Evolutionary conservation across 495 filamentous ascomycete species (phyloP), one percentile per base, ranked within the genome.

Genomic region (Staphylotrichum longicolle): DNA sequence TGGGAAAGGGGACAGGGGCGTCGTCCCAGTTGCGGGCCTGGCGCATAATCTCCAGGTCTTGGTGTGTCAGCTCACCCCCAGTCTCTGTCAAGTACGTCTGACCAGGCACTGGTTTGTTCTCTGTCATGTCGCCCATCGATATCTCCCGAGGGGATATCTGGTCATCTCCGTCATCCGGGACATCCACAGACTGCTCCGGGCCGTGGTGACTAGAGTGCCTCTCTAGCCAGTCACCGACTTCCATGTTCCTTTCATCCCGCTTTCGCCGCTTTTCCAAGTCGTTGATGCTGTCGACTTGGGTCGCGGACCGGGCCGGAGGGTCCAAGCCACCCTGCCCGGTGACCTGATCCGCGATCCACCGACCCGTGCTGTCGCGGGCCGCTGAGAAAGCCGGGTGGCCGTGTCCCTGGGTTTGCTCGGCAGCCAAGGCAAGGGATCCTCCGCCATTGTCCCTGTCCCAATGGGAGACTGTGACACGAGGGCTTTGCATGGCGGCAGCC

Each of bases 21-120:
- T 81, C 78, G 9, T 67, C 75, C 79, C 78, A 85, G 37, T 77
- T 76, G 34, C 76, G 75, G 52, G 76, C 68, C 37, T 73, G 69
- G 20, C 69, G 71, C 67, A 83, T 78, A 33, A 82, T 66, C 9
- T 74, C 72, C 41, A 75, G 64, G 55, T 85, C 81, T 8, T 66
- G 49, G 7, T 72, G 68, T 5, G 71, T 78, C 49, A 80, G 57
- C 56, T 68, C 70, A 34, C 78, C 78, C n/a, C 73, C 73, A 6
- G 70, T 72, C 5, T 75, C 57, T 12, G 73, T 57, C 49, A 71
- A 75, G 66, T 83, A 85, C 4, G 75, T 72, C 55, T 80, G 81
- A 2, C 79, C 80, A 37, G 69, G 39, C 7, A 68, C 55, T 15
- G 48, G 33, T 6, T 59, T 64, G 50, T 54, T 77, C 65, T 50